Base-by-base conservation (phyloP, 768 basidiomycete genomes). In the Podaxis sp. region DNA sequence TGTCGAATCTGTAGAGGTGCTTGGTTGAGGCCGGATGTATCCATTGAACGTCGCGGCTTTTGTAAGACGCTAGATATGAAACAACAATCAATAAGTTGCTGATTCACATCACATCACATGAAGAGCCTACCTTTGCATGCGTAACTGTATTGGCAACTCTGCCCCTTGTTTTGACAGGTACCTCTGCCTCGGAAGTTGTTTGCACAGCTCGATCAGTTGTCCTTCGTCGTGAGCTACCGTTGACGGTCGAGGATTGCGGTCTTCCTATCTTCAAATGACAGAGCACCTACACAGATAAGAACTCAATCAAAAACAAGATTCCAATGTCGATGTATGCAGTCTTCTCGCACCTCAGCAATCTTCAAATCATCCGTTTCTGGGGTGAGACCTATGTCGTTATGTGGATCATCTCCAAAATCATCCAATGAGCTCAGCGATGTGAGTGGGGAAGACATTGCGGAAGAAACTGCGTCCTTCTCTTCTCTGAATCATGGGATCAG, bases 391-490 rank as follows among this genome's bases (percentile, higher is more conserved):
- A 24, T 73, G 66, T 59, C 68, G 66, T 63, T 72, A 9, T 57
- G 61, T 40, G 74, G 71, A 36, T 83, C 79, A 22, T 87, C 84
- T 13, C 74, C 61, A 57, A 63, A 71, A 57, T 88, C 90, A 59
- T 89, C 88, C 63, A 90, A 71, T 40, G 89, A 91, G 66, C 88
- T 90, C 54, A 92, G 73, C 1, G 89, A 88, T 24, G 90, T 90
- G 46, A 92, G 74, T 2, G 89, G 90, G 0, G 90, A 91, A 12
- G 88, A 91, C 72, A 86, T 71, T 39, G 77, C 80, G 51, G 88
- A 89, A 17, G 70, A 67, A 54, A 75, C 65, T 8, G 13, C 55
- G 36, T 56, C 61, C 48, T 79, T 78, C 59, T 69, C 68, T 17
- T 80, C 77, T 66, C 80, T 81, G 63, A 33, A 52, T 36, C 19